phyloP scores from a whole-genome alignment of 257 asterid species.

The Nyctanthes arbortristis region DNA sequence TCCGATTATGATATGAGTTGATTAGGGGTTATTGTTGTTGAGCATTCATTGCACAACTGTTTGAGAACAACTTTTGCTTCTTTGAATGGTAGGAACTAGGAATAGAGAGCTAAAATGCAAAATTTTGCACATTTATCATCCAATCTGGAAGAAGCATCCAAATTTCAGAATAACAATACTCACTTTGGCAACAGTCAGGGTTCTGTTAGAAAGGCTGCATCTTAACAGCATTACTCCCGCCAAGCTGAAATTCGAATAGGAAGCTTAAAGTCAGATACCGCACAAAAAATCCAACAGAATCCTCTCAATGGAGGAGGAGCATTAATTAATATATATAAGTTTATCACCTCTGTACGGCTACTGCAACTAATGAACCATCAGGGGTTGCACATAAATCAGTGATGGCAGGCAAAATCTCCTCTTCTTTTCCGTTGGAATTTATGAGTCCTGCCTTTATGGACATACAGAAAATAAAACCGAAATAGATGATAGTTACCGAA shows the following conservation, averaged over 20 bases:
- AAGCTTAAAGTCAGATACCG: background rate
- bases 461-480: constrained; percentile 22
- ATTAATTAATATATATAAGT: constrained; percentile 15
- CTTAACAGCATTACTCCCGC: constrained; percentile 71
- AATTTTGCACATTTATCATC: too few species aligned
- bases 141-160: background rate
- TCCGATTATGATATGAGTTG: background rate
- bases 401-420: constrained; percentile 54
- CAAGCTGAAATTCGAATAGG: constrained; percentile 47
- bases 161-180: constrained; percentile 25
- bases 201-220: constrained; percentile 52
- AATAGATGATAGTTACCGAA: background rate
- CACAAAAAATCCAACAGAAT: background rate
- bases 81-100: too few species aligned
- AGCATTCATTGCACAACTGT: background rate
- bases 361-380: constrained; percentile 73
- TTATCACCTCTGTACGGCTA: constrained; percentile 69
- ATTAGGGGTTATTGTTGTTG: background rate
- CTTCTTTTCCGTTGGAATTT: constrained; percentile 47
- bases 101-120: too few species aligned
- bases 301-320: background rate
- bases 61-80: background rate
- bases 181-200: constrained; percentile 62
- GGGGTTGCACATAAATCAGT: constrained; percentile 67
- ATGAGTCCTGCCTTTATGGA: constrained; percentile 62